Evolutionary conservation across 371 early-diverging fungal genomes (phyloP).

Genomic region (Mortierella polycephala): DNA sequence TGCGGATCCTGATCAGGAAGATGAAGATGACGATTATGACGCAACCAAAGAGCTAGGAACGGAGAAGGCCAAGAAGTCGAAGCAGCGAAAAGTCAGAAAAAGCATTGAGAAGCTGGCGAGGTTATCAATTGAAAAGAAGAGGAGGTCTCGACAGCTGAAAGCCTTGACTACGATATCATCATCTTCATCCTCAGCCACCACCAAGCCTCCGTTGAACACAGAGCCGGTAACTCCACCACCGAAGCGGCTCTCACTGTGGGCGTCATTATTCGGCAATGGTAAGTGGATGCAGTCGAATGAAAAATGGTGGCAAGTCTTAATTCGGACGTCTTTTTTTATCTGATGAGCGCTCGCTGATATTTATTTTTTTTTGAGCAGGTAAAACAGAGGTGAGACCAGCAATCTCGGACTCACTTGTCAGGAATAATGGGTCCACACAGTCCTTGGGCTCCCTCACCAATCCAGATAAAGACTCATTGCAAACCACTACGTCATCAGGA

Average conservation of each 20-base stretch:
- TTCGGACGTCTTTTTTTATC: background rate
- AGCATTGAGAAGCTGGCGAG: slow-evolving; percentile 40
- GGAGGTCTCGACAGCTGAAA: slow-evolving; percentile 33
- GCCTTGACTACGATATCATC: slow-evolving; percentile 19
- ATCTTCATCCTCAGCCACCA: background rate
- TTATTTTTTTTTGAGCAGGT: slow-evolving; percentile 7
- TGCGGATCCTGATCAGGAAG: slow-evolving; percentile 16
- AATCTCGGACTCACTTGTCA: slow-evolving; percentile 26
- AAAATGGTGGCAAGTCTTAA: background rate
- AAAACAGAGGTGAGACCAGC: slow-evolving; percentile 17
- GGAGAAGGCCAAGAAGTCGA: slow-evolving; percentile 13
- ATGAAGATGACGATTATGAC: slow-evolving; percentile 22
- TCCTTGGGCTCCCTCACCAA: slow-evolving; percentile 12
- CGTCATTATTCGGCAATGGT: slow-evolving; percentile 46
- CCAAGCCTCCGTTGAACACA: background rate
- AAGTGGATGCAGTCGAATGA: background rate
- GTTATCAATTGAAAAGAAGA: slow-evolving; percentile 30
- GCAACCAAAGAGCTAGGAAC: slow-evolving; percentile 5
- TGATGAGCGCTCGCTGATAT: background rate
- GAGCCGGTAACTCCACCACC: slow-evolving; percentile 10
- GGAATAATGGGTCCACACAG: slow-evolving; percentile 24
- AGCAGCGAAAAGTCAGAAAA: slow-evolving; percentile 29
- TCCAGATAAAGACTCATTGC: background rate
- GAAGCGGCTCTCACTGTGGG: slow-evolving; percentile 44
- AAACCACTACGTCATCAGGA: background rate